These are phyloP conservation scores for Monilinia polystroma DNA, from an alignment of 2,329 filamentous ascomycete species.

Conservation along the genomic window DNA sequence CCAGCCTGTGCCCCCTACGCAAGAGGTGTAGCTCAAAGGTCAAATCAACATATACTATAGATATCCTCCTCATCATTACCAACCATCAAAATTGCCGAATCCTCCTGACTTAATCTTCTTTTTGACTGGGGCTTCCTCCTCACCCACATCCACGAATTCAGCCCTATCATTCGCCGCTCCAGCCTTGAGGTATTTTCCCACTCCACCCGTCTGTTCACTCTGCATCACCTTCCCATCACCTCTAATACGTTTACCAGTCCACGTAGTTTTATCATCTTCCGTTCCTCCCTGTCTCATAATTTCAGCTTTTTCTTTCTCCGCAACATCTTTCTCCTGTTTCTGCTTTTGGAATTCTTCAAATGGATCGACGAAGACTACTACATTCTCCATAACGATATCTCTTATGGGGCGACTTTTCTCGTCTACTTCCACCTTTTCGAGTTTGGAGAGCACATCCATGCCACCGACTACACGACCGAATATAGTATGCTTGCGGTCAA, in stretches of 20 bases:
- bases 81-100: slow-evolving; percentile 93
- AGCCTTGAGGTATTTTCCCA: slow-evolving; percentile 81
- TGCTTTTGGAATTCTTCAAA: slow-evolving; percentile 90
- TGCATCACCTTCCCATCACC: slow-evolving; percentile 59
- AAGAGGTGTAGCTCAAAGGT: neutral
- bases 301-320: slow-evolving; percentile 59
- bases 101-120: slow-evolving; percentile 80
- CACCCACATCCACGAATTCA: slow-evolving; percentile 59
- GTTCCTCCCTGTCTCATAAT: slow-evolving; percentile 65
- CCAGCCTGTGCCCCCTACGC: neutral
- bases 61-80: slow-evolving; percentile 52
- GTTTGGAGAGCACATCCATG: slow-evolving; percentile 64
- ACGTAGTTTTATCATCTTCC: slow-evolving; percentile 87
- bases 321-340: slow-evolving; percentile 61
- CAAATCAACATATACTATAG: neutral
- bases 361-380: slow-evolving; percentile 87
- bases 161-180: slow-evolving; percentile 43
- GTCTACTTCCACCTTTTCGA: slow-evolving; percentile 77
- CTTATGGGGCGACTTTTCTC: slow-evolving; percentile 72
- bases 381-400: slow-evolving; percentile 77
- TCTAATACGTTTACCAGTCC: slow-evolving; percentile 90
- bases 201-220: slow-evolving; percentile 46
- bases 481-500: slow-evolving; percentile 96
- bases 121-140: slow-evolving; percentile 68
- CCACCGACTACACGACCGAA: slow-evolving; percentile 85